Percentiles rank a stretch among this genome's conserved stretches.
Conservation (phyloP, 306 rosid genomes). For the Fagus sylvatica region DNA sequence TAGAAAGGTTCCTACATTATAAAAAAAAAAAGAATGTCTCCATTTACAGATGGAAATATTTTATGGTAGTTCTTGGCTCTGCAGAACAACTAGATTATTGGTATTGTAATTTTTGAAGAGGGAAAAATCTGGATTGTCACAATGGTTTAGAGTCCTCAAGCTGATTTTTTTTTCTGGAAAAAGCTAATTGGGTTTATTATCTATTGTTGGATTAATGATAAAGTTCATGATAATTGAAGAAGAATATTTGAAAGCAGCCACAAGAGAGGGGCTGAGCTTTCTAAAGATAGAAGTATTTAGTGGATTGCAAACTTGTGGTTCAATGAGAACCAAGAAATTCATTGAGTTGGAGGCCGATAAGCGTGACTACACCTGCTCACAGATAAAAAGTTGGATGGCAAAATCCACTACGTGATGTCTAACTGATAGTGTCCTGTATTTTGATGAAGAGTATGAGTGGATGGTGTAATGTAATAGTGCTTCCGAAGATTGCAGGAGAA, state of each 20-base stretch:
- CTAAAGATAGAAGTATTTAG: background rate
- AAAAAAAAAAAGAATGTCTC: too few relatives aligned
- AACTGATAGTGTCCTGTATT: background rate
- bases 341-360: background rate
- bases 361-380: background rate
- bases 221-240: background rate
- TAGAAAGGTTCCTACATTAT: too few relatives aligned
- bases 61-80: background rate
- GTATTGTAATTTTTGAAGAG: background rate
- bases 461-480: background rate
- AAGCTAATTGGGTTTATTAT: background rate
- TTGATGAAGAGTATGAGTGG: background rate
- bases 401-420: background rate
- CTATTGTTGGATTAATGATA: background rate
- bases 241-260: background rate
- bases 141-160: background rate
- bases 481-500: background rate
- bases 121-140: background rate
- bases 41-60: background rate
- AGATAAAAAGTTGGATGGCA: background rate
- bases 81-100: background rate
- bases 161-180: background rate
- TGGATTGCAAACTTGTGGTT: background rate
- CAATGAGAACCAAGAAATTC: background rate
- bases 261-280: background rate